Conservation (phyloP, 495 filamentous ascomycete species). For the Aspergillus haitiensis region DNA sequence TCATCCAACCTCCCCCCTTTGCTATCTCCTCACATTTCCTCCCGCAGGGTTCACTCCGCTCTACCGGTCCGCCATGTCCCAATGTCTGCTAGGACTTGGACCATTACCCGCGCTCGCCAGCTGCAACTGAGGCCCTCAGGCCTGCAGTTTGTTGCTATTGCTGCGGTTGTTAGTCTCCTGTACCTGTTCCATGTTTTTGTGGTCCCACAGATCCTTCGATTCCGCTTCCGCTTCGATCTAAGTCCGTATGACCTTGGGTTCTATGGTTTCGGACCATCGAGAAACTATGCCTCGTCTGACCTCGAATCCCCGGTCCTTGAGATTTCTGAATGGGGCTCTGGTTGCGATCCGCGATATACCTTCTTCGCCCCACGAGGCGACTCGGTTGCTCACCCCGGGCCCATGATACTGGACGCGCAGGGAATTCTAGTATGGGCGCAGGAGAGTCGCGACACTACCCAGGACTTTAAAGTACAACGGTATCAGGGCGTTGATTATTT, state of each 20-base stretch:
- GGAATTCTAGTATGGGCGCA: slow-evolving; percentile 50
- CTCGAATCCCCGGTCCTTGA: slow-evolving; percentile 37
- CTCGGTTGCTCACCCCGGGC: slow-evolving; percentile 41
- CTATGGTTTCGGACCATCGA: slow-evolving; percentile 39
- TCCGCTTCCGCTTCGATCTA: slow-evolving; percentile 34
- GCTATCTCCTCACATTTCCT: not conserved
- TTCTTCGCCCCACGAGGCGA: slow-evolving; percentile 48
- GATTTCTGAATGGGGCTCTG: slow-evolving; percentile 28
- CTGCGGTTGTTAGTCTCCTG: slow-evolving; percentile 23
- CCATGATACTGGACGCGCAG: slow-evolving; percentile 47
- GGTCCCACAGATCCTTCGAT: slow-evolving; percentile 33
- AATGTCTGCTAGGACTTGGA: slow-evolving; percentile 32
- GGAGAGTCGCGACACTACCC: slow-evolving; percentile 40
- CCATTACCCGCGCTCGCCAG: slow-evolving; percentile 23
- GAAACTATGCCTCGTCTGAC: slow-evolving; percentile 34
- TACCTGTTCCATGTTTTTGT: slow-evolving; percentile 31
- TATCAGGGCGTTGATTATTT: slow-evolving; percentile 49
- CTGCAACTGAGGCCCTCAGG: slow-evolving; percentile 26
- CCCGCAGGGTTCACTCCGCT: not conserved
- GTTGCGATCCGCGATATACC: slow-evolving; percentile 45
- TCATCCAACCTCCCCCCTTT: not conserved
- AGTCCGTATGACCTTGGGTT: slow-evolving; percentile 40
- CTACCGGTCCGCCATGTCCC: slow-evolving; percentile 28
- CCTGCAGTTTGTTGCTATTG: slow-evolving; percentile 17
- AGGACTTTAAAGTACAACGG: slow-evolving; percentile 48